Percentiles rank a stretch among this genome's conserved stretches.
Evolutionary conservation across 1,284 basidiomycete species (phyloP).

Genomic region (Cryptococcus sp.): DNA sequence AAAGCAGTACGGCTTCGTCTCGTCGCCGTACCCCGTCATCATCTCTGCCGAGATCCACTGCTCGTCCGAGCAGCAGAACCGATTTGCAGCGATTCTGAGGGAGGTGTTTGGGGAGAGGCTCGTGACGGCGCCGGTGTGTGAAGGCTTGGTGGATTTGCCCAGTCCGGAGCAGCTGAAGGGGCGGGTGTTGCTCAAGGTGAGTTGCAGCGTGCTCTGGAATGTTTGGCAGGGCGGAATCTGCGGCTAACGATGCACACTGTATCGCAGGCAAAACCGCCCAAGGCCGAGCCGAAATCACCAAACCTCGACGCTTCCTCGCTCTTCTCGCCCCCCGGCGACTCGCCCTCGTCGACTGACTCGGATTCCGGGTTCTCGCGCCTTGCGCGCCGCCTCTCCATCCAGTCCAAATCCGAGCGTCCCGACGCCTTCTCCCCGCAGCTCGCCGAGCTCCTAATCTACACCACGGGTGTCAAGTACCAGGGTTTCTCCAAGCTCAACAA

Average conservation of each 20-base stretch:
- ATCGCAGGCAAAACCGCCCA: constrained; percentile 36
- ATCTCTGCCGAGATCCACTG: constrained; percentile 95
- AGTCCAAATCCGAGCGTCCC: constrained; percentile 16
- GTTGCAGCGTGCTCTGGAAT: constrained; percentile 12
- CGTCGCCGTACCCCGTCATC: constrained; percentile 90
- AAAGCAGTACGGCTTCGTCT: constrained; percentile 85
- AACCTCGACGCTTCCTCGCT: constrained; percentile 3
- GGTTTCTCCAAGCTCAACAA: constrained; percentile 86
- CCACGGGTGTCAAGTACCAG: constrained; percentile 89
- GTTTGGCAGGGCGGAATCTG: no score
- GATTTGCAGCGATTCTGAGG: constrained; percentile 72
- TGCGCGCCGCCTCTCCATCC: constrained; percentile 29
- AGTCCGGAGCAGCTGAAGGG: constrained; percentile 83
- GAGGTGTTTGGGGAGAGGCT: constrained; percentile 75
- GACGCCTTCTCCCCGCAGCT: constrained; percentile 70
- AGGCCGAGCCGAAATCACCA: constrained; percentile 13
- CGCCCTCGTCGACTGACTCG: constrained; percentile 45
- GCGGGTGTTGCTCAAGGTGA: constrained; percentile 78
- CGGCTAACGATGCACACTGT: not conserved
- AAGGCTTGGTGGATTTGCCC: constrained; percentile 57
- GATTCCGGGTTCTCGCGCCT: constrained; percentile 40
- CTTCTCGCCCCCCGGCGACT: constrained; percentile 22
- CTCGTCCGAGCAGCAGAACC: constrained; percentile 73
- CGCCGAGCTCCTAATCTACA: constrained; percentile 81
- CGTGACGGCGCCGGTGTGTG: constrained; percentile 59